Evolutionary conservation across 2,329 filamentous ascomycete species (phyloP), one percentile per base, ranked within the genome.

Genomic region (Trichoderma pleuroti): DNA sequence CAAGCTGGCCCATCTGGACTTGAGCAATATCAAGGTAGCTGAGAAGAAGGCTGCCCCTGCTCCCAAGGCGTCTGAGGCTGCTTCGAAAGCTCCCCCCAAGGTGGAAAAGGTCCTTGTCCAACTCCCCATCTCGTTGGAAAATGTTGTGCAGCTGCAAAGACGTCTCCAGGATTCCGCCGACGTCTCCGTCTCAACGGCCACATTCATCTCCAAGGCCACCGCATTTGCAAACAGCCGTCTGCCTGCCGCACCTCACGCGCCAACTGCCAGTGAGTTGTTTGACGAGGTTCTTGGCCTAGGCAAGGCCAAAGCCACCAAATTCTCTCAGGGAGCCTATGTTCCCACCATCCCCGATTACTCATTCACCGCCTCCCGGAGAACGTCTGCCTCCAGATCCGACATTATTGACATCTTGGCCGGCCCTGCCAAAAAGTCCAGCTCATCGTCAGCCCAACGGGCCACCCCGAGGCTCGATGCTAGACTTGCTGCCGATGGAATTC

Each of bases 1-100:
- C 72, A 91, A 93, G 81, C 88, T 96, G 62, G 84, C 88, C 54
- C 93, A 97, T 80, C 89, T 99, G 67, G 95, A 99, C 80, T 89
- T 99, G 28, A 96, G 92, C 84, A 97, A 98, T 84, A 95, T 98
- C 84, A 97, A 97, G 85, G 83, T 95, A 71, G 91, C 91, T 61
- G 80, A 84, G 68, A 84, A 85, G 78, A 85, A 86, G 79, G 75
- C 76, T 39, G 72, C 81, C 39, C 77, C 83, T 70, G 81, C 81
- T 28, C 75, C 77, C 74, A 76, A 82, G 66, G 79, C 82, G 67
- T 78, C 81, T 46, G 78, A 80, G 26, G 78, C 81, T 57, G 79
- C 81, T 30, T 79, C 84, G 14, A 78, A 85, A 10, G 81, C 85
- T 42, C 79, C 81, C 34, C 80, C 84, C 16, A 78, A 85, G 12